These are phyloP conservation scores for Triadica sebifera DNA, from an alignment of 345 rosid species.

Conservation along the genomic window DNA sequence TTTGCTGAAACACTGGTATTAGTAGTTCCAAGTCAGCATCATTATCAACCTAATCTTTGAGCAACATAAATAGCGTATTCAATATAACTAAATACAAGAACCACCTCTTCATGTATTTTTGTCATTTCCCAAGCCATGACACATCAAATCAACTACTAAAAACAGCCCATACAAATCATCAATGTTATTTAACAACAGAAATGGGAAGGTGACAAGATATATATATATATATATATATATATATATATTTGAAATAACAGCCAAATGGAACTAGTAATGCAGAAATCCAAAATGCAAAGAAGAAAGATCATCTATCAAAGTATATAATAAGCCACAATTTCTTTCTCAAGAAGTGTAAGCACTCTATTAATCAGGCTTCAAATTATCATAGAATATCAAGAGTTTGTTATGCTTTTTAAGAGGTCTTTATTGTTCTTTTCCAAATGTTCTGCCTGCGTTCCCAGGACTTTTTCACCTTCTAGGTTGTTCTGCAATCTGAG, in stretches of 20 bases:
- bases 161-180: not conserved
- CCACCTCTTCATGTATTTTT: conserved; percentile 91
- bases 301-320: not conserved
- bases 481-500: not conserved
- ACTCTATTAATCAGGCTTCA: not conserved
- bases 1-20: not conserved
- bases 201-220: no score
- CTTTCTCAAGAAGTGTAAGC: not conserved
- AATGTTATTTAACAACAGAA: not conserved
- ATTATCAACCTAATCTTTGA: not conserved
- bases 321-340: not conserved
- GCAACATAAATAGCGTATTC: conserved; percentile 7
- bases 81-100: conserved; percentile 9
- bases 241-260: no score
- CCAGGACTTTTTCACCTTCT: not conserved
- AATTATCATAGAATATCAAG: not conserved
- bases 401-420: not conserved
- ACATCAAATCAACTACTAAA: conserved; percentile 34
- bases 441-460: not conserved
- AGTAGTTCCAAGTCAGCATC: not conserved
- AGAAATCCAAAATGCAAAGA: not conserved
- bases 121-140: conserved; percentile 90
- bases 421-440: not conserved
- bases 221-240: no score
- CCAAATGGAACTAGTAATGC: not conserved